Evolutionary conservation across 768 basidiomycete genomes (phyloP), one percentile per base, ranked within the genome.

Genomic region (Russula sp.): DNA sequence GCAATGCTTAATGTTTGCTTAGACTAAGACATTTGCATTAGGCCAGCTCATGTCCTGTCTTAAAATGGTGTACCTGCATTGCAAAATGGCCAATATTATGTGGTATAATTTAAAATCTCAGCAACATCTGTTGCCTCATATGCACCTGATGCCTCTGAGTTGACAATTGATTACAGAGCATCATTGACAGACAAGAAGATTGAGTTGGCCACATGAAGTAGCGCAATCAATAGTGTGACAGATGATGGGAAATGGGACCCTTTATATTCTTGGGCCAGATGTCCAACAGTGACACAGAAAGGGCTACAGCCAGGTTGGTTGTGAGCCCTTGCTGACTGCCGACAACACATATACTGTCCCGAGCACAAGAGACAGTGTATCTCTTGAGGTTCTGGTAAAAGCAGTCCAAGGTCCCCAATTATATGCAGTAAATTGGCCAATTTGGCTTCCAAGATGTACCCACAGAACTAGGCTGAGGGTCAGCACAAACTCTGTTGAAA

Each of bases 181-280:
- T 63, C 62, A 10, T 55, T 59, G 34, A 63, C 57, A 13, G 62
- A 63, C 41, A 63, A 45, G 70, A 95, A 85, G 58, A 98, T 85
- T 0, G 94, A 95, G 75, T 99, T 96, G 87, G 65, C 22, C 76
- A 61, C 41, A 35, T 20, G 29, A 50, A 20, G 45, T 14, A 50
- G 35, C 41, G 29, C 25, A 45, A 43, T 56, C 14, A 8, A 49
- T 47, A 43, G 53, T 29, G 36, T 64, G 46, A 64, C 20, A 25
- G 18, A 39, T 10, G 18, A 53, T 25, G 51, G 49, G 35, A 58
- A 41, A 46, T 47, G 70, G 41, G 51, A 90, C 94, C 95, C 78
- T 87, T 90, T 69, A 84, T 89, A 65, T 92, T 93, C 70, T 86
- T 87, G 47, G 81, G 78, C 93, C 93, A 98, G 22, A 90, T 86